These are phyloP conservation scores for Jatropha curcas DNA, from an alignment of 345 rosid genomes.

Conservation along the genomic window DNA sequence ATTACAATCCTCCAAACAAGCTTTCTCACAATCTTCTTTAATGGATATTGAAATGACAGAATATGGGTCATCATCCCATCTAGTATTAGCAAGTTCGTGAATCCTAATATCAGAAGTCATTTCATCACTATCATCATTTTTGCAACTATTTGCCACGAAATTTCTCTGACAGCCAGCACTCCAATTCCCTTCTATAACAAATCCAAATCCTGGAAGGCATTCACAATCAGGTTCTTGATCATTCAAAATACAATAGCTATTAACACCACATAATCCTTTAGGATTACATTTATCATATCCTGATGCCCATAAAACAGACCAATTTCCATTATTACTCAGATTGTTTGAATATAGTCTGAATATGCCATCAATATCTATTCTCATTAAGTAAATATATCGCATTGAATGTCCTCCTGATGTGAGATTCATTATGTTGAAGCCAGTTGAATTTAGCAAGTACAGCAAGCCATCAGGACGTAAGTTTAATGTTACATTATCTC, in stretches of 20 bases:
- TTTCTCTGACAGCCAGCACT: constrained; percentile 29
- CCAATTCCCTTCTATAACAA: constrained; percentile 9
- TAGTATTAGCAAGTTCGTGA: neutral
- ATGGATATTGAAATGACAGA: neutral
- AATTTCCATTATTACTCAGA: neutral
- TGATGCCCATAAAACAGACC: constrained; percentile 9
- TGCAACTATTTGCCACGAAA: constrained; percentile 16
- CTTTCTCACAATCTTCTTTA: constrained; percentile 5
- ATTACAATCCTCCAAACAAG: constrained; percentile 17
- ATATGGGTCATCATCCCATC: constrained; percentile 18
- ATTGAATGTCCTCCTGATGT: neutral
- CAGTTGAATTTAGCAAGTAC: neutral
- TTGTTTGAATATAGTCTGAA: constrained; percentile 15
- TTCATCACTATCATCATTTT: neutral
- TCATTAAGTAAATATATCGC: neutral
- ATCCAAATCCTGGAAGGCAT: constrained; percentile 31
- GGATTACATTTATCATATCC: constrained; percentile 15
- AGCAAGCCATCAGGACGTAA: neutral
- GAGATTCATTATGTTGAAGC: neutral
- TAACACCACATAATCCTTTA: constrained; percentile 26
- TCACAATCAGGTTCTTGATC: neutral
- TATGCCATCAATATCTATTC: constrained; percentile 26
- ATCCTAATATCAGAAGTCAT: constrained; percentile 5
- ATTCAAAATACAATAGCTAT: constrained; percentile 21
- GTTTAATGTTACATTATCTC: neutral